Base-by-base conservation (phyloP, 2,329 filamentous ascomycete genomes). In the Colletotrichum scovillei region DNA sequence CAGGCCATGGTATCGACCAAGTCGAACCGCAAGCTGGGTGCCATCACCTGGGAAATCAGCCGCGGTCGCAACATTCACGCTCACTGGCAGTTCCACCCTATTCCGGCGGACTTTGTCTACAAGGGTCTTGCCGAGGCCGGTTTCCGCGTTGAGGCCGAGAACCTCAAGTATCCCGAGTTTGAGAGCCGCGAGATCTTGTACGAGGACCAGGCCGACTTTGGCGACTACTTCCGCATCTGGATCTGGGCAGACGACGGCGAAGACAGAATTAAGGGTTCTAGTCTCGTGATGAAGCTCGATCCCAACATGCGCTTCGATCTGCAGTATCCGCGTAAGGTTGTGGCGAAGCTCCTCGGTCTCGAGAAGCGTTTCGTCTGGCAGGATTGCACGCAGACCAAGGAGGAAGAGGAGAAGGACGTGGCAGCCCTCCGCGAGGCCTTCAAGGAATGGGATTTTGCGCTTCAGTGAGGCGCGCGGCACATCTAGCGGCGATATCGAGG, bases 21-120 rank as follows among this genome's bases (percentile, higher is more conserved):
- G 73, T 87, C 86, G 70, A 81, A 84, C 79, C 84, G 89, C 75
- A 88, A 89, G 75, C 90, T 98, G 1, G 97, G 96, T 19, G 90
- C 92, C 2, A 93, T 98, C 1, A 97, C 95, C 0, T 99, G 95
- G 91, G 97, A 98, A 83, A 95, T 99, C 78, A 96, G 92, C 80
- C 92, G 95, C 63, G 88, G 87, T 5, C 89, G 90, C 64, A 95
- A 97, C 67, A 92, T 98, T 69, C 97, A 99, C 80, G 88, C 92
- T 1, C 96, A 98, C 79, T 98, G 95, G 97, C 97, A 99, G 82
- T 93, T 97, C 77, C 85, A 98, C 35, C 95, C 97, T 0, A 86
- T 97, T 0, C 90, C 93, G 0, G 86, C 89, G 0, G 88, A 93
- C 11, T 85, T 94, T 57, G 89, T 98, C 63, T 85, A 84, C 24